phyloP scores from a whole-genome alignment of 129 eudicot species.

The Logfia minima region DNA sequence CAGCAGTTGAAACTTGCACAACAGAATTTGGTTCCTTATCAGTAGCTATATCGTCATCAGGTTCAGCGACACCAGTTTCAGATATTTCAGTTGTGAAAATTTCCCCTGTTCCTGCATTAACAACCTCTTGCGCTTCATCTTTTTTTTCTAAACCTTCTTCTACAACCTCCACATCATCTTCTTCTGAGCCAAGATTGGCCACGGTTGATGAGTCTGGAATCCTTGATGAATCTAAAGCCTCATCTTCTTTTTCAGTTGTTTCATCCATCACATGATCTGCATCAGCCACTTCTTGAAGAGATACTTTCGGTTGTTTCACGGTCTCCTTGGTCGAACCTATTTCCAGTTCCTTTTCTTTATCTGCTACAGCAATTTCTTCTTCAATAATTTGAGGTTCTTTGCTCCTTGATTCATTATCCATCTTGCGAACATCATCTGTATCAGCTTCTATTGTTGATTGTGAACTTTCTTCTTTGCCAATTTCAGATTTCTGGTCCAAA shows the following conservation, averaged over 20 bases:
- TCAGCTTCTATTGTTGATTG: constrained; percentile 26
- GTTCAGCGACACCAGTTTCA: not conserved
- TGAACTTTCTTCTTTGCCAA: constrained; percentile 27
- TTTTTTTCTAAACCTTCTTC: constrained; percentile 28
- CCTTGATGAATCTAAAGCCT: constrained; percentile 24
- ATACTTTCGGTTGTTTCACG: constrained; percentile 5
- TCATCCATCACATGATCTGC: constrained; percentile 24
- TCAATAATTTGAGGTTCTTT: constrained; percentile 1
- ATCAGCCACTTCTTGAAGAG: constrained; percentile 26
- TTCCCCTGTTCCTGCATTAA: constrained; percentile 16
- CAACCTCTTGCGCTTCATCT: constrained; percentile 20
- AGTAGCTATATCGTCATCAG: constrained; percentile 3
- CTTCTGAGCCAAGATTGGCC: constrained; percentile 20
- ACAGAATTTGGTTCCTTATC: not conserved
- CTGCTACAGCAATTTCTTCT: constrained; percentile 21
- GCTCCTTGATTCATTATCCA: constrained; percentile 11
- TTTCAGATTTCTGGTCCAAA: constrained; percentile 25
- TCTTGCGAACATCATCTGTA: constrained; percentile 12
- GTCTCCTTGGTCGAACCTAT: constrained; percentile 27
- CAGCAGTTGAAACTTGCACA: constrained; percentile 12
- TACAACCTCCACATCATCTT: constrained; percentile 25
- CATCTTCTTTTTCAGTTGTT: constrained; percentile 30
- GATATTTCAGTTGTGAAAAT: constrained; percentile 5
- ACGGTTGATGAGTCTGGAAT: constrained; percentile 13
- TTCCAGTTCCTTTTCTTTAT: not conserved